Base-by-base conservation (phyloP, 106 monocot species). In the Platanthera zijinensis region DNA sequence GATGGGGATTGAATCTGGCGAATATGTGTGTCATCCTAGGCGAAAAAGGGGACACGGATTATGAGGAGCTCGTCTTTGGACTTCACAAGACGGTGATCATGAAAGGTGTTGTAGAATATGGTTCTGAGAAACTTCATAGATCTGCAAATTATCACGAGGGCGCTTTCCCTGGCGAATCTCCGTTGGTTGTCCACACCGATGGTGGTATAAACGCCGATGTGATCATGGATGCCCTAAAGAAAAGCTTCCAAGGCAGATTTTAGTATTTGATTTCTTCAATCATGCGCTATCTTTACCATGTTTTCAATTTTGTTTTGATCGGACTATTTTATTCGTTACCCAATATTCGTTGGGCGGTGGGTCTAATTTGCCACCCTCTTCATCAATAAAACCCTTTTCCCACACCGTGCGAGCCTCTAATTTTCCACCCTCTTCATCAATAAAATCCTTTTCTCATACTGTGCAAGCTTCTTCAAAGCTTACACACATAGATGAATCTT, bases 21-120 rank as follows among this genome's bases (percentile, higher is more conserved):
- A 88, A 88, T 50, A 88, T 91, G 81, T 87, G 80, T 28, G 85
- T 91, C 48, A 84, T 91, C 30, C 79, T 88, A 7, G 90, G 90
- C 21, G 87, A 91, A n/a, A 85, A 81, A 62, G 90, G 90, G 6
- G 85, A 91, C 70, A 88, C 87, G 12, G 85, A 91, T 73, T 78
- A 75, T 48, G 90, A 86, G 57, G 91, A 87, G 69, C 83, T 91
- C 64, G 74, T 91, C 50, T 54, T 84, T 6, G 88, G 91, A 30
- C 82, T 76, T 9, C 91, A 91, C 78, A 91, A 84, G 83, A 88
- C 85, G 8, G 72, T 91, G 19, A 73, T 88, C 77, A 75, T 91
- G 77, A 82, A 85, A 64, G 84, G 78, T 0, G 72, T 84, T 5
- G 84, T 88, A 9, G 80, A 86, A 46, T 86, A 82, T 25, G 84